Percentiles rank a stretch among this genome's conserved stretches.
These are phyloP conservation scores for Vitellaria paradoxa DNA, from an alignment of 179 eudicot genomes.

Conservation along the genomic window DNA sequence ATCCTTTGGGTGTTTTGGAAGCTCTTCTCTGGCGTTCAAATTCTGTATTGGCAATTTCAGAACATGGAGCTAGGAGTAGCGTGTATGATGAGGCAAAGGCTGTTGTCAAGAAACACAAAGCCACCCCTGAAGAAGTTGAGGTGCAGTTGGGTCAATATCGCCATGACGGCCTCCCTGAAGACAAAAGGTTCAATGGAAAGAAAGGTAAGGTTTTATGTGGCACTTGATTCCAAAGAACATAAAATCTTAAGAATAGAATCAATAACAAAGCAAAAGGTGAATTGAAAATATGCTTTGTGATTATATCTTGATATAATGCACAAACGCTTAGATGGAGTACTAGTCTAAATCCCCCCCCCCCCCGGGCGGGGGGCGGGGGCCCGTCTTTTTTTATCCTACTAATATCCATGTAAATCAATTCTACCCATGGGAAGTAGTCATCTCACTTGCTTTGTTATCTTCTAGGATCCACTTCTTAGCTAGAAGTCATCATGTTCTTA, in stretches of 20 bases:
- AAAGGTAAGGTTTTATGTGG: slow-evolving; percentile 52
- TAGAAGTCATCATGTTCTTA: neutral
- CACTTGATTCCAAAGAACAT: neutral
- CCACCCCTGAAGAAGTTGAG: slow-evolving; percentile 91
- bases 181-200: slow-evolving; percentile 76
- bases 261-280: neutral
- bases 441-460: neutral
- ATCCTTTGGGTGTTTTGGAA: slow-evolving; percentile 90
- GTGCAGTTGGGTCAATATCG: slow-evolving; percentile 77
- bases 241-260: neutral
- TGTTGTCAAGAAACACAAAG: slow-evolving; percentile 91
- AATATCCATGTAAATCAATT: neutral
- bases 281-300: neutral
- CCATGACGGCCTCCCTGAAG: slow-evolving; percentile 84
- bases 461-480: neutral
- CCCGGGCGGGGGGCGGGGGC: too few relatives aligned
- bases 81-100: slow-evolving; percentile 96
- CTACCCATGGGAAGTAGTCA: neutral
- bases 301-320: neutral
- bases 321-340: neutral
- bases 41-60: slow-evolving; percentile 82
- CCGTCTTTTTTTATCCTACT: neutral
- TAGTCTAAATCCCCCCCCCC: too few relatives aligned
- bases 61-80: slow-evolving; percentile 95
- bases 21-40: slow-evolving; percentile 87